Evolutionary conservation across 2,329 filamentous ascomycete genomes (phyloP), one percentile per base, ranked within the genome.

Genomic region (Cladosporium sp.): DNA sequence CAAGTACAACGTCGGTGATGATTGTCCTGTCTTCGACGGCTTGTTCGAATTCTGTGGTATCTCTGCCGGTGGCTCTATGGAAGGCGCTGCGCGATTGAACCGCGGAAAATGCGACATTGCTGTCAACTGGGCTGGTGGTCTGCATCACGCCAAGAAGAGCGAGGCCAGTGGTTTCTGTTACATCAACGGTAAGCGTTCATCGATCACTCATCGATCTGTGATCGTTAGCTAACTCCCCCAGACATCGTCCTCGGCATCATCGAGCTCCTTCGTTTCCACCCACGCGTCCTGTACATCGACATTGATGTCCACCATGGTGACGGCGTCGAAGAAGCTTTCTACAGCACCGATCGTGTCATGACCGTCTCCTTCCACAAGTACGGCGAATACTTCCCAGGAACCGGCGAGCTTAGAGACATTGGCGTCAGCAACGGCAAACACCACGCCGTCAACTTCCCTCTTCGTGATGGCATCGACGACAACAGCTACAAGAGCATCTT

Each of bases 301-400:
- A 84, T 85, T 55, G 82, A 85, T 63, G 82, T 85, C 15, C 82
- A 85, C 64, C 82, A 85, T 57, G 82, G 82, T 32, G 82, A 85
- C 62, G 83, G 83, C 57, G 83, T 86, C 34, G 83, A 86, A 67
- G 83, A 86, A 66, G 83, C 83, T 4, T 86, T 86, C 63, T 86
- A 86, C 66, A 84, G 82, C 1, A 86, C 82, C 39, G 83, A 86
- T 62, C 80, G 83, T 50, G 83, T 86, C 61, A 86, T 86, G 83
- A 86, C 83, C 3, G 78, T 81, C 40, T 86, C 83, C 3, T 86
- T 86, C 69, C 83, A 86, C 73, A 86, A 86, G 61, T 86, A 86
- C 62, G 83, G 83, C 60, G 83, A 86, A 64, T 86, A 86, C 68
- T 86, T 86, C 66, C 83, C 83, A 0, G 83, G 83, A 40, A 86